These are phyloP conservation scores for Zygotorulaspora sp. DNA, from an alignment of 805 yeast species.

Conservation along the genomic window DNA sequence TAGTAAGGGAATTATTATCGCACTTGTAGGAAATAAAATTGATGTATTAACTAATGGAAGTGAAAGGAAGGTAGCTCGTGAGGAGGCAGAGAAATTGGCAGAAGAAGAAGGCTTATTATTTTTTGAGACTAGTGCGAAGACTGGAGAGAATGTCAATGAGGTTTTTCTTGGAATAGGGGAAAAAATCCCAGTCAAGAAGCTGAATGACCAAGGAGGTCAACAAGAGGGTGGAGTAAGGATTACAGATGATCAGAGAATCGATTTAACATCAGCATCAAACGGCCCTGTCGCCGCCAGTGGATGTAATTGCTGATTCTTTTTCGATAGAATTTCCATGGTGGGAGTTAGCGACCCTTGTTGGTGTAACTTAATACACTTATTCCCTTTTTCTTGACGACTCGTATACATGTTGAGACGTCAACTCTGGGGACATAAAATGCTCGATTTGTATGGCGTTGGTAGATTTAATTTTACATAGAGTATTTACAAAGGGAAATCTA, in stretches of 20 bases:
- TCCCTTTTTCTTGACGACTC: too few relatives aligned
- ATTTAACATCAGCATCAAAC: slow-evolving; percentile 31
- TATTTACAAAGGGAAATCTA: background rate
- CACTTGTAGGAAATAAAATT: slow-evolving; percentile 87
- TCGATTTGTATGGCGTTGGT: too few relatives aligned
- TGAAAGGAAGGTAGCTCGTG: slow-evolving; percentile 71
- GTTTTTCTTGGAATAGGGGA: slow-evolving; percentile 87
- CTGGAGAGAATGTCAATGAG: slow-evolving; percentile 82
- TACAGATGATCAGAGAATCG: slow-evolving; percentile 33
- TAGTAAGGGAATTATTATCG: slow-evolving; percentile 83
- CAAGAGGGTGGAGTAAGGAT: slow-evolving; percentile 23
- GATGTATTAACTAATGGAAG: slow-evolving; percentile 58
- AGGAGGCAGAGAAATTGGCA: slow-evolving; percentile 84
- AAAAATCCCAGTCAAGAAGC: slow-evolving; percentile 57
- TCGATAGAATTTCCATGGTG: too few relatives aligned
- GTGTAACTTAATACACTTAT: too few relatives aligned
- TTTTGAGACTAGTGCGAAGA: slow-evolving; percentile 93
- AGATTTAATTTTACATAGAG: too few relatives aligned
- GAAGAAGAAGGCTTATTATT: slow-evolving; percentile 87
- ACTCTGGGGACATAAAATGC: too few relatives aligned
- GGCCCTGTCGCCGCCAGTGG: slow-evolving; percentile 31
- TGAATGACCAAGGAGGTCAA: slow-evolving; percentile 23
- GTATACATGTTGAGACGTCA: too few relatives aligned
- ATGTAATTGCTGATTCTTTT: slow-evolving; percentile 32
- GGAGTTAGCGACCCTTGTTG: too few relatives aligned